A percentile compares a stretch with the other conserved stretches of the same genome.
Conservation (phyloP, 495 filamentous ascomycete genomes). For the Neurospora africana region DNA sequence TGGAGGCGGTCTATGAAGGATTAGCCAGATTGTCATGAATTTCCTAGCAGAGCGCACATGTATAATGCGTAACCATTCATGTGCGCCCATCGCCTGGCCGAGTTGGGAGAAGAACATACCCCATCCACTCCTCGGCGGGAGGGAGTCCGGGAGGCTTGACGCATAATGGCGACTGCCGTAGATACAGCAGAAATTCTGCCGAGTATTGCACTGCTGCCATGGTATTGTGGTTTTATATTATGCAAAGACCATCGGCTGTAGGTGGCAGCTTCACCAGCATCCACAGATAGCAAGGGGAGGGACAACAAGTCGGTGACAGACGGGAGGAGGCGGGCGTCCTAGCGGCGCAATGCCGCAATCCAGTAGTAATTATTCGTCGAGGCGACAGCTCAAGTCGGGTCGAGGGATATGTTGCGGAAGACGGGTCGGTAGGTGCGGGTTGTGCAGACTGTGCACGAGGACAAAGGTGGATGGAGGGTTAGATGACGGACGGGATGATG, state of each 20-base stretch:
- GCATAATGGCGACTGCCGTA: constrained; percentile 78
- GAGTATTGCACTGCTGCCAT: constrained; percentile 56
- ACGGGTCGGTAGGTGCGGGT: neutral
- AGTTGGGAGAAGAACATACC: constrained; percentile 44
- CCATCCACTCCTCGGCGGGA: constrained; percentile 96
- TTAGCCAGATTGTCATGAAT: neutral
- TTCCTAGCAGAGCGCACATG: neutral
- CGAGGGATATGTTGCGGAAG: neutral
- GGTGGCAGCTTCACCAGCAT: neutral
- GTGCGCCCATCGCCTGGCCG: neutral
- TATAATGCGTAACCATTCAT: neutral
- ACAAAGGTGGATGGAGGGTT: neutral
- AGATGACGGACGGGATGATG: neutral
- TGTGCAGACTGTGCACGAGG: neutral
- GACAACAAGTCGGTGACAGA: neutral
- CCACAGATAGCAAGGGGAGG: neutral
- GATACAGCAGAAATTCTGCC: constrained; percentile 61
- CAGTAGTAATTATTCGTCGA: neutral
- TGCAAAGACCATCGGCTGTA: constrained; percentile 15
- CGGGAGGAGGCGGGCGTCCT: neutral
- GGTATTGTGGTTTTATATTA: constrained; percentile 13
- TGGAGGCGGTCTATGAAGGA: constrained; percentile 26
- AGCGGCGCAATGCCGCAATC: neutral
- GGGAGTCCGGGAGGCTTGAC: constrained; percentile 71
- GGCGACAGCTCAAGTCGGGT: neutral